Percentiles rank a stretch among this genome's conserved stretches.
Conservation (phyloP, 2,329 filamentous ascomycete species). For the Clonostachys rhizophaga region DNA sequence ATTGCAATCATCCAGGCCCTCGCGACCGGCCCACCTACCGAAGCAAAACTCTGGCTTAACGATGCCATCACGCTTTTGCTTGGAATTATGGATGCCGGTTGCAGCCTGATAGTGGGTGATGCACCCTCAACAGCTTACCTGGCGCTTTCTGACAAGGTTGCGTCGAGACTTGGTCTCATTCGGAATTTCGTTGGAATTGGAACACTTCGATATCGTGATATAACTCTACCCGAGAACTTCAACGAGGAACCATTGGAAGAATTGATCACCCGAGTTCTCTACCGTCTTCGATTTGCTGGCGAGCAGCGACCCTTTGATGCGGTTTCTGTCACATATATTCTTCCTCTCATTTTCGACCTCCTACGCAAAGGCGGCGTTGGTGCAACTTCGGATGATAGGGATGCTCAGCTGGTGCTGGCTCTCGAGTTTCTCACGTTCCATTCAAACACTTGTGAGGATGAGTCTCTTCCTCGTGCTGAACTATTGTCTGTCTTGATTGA, state of each 20-base stretch:
- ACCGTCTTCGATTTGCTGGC: slow-evolving; percentile 82
- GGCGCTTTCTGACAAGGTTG: slow-evolving; percentile 70
- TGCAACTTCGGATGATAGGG: slow-evolving; percentile 68
- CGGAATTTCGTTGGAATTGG: slow-evolving; percentile 84
- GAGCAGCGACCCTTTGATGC: slow-evolving; percentile 93
- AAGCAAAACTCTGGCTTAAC: slow-evolving; percentile 84
- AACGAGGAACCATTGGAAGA: slow-evolving; percentile 78
- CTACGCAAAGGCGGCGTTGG: slow-evolving; percentile 77
- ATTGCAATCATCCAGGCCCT: slow-evolving; percentile 82
- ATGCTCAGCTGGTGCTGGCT: slow-evolving; percentile 85
- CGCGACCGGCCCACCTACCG: slow-evolving; percentile 82
- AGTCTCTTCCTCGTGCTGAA: slow-evolving; percentile 69
- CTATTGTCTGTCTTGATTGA: slow-evolving; percentile 68
- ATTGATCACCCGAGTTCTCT: slow-evolving; percentile 82
- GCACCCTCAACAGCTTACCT: slow-evolving; percentile 75
- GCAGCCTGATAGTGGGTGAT: slow-evolving; percentile 76
- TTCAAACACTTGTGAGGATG: slow-evolving; percentile 72
- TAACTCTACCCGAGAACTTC: slow-evolving; percentile 68
- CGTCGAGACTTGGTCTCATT: slow-evolving; percentile 68
- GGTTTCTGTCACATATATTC: slow-evolving; percentile 80
- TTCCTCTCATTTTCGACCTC: slow-evolving; percentile 77
- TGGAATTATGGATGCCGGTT: slow-evolving; percentile 72
- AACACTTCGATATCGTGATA: slow-evolving; percentile 73
- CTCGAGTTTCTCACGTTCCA: slow-evolving; percentile 88
- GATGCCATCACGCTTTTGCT: slow-evolving; percentile 71